Evolutionary conservation across 176 grass and related monocot genomes (phyloP).

Genomic region (Luzula sylvatica): DNA sequence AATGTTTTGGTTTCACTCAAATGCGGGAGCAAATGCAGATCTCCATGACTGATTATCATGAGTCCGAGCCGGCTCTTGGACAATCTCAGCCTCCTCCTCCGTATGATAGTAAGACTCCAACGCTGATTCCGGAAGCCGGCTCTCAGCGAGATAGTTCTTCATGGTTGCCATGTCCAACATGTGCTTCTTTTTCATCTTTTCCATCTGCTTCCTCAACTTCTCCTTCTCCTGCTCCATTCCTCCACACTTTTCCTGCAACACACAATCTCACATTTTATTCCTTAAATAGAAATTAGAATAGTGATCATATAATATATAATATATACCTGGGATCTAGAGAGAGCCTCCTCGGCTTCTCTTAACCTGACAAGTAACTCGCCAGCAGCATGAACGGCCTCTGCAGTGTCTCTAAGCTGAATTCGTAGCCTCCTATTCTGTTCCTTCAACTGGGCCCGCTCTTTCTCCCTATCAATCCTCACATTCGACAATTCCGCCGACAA

Average conservation of each 20-base stretch:
- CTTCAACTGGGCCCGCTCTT: slow-evolving; percentile 67
- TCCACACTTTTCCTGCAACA: slow-evolving; percentile 45
- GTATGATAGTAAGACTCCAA: slow-evolving; percentile 46
- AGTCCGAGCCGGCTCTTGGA: slow-evolving; percentile 10
- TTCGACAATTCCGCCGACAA: slow-evolving; percentile 80
- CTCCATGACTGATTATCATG: slow-evolving; percentile 85
- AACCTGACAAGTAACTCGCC: slow-evolving; percentile 84
- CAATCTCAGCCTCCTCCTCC: too few relatives aligned
- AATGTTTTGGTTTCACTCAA: too few relatives aligned
- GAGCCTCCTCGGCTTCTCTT: slow-evolving; percentile 82
- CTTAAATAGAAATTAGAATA: not conserved
- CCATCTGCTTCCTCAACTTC: slow-evolving; percentile 72
- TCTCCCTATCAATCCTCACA: slow-evolving; percentile 82
- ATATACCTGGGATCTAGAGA: slow-evolving; percentile 45
- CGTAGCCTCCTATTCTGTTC: slow-evolving; percentile 96
- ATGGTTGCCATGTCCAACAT: slow-evolving; percentile 76
- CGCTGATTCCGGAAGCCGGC: slow-evolving; percentile 77
- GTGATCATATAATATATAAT: slow-evolving; percentile 1
- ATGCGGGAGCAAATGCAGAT: slow-evolving; percentile 52
- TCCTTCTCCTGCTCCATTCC: slow-evolving; percentile 59
- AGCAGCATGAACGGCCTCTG: slow-evolving; percentile 93
- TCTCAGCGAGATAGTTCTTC: slow-evolving; percentile 88
- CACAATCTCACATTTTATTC: too few relatives aligned
- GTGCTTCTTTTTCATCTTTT: slow-evolving; percentile 84
- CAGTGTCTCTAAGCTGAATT: slow-evolving; percentile 85